Base-by-base conservation (phyloP, 257 asterid species). In the Dorcoceras hygrometricum region DNA sequence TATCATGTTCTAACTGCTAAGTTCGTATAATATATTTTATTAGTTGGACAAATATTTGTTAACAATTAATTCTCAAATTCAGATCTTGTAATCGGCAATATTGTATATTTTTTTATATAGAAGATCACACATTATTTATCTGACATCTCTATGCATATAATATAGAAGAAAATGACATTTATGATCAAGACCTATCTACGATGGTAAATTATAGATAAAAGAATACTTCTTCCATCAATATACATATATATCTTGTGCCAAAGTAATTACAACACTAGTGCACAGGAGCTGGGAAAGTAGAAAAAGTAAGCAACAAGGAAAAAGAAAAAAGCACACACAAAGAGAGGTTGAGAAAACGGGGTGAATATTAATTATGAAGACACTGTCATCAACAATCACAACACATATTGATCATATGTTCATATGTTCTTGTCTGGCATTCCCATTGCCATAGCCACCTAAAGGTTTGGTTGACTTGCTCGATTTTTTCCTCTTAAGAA, bases 391-490 rank as follows among this genome's bases (percentile, higher is more conserved):
- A 19, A 8, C 46, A 10, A 39, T 18, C 12, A 12, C n/a, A 39
- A 39, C 11, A 46, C 68, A 19, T 24, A 53, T 23, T 19, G 70
- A 68, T 82, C 78, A 73, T 25, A 70, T 65, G 50, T 73, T 61
- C 34, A 75, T 69, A 64, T 77, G 76, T 53, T 79, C 79, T 57
- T 69, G 80, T 82, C 83, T 75, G 14, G 68, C 53, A 32, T 67
- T 75, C 53, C 78, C 81, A 54, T 79, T 71, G 26, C 66, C 71
- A 64, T 57, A 67, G 19, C 91, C 89, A 26, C 77, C 89, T 0
- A 75, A 83, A 0, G 95, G 87, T 65, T 90, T 83, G 36, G 89
- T 82, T 9, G 91, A 71, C 59, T 74, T 77, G 28, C 55, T 68
- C 2, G 86, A 73, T 73, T 72, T 87, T 68, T 76, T 89, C 78